These are phyloP conservation scores for Symbiodinium pilosum DNA, from an alignment of 73 alveolate genomes.

Conservation along the genomic window DNA sequence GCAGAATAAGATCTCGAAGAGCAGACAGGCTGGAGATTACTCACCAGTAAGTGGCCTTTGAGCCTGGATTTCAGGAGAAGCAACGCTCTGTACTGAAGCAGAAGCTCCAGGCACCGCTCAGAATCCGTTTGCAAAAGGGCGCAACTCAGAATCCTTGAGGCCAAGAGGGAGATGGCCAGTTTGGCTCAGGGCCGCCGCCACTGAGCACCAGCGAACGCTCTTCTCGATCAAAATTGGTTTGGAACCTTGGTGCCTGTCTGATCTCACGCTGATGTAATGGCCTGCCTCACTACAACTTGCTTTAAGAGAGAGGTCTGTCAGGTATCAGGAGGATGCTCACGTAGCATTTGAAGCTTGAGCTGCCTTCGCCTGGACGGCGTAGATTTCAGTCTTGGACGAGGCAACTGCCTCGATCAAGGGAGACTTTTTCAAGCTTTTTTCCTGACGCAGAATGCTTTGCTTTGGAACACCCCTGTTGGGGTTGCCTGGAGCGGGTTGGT, in stretches of 20 bases:
- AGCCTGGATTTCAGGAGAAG: neutral
- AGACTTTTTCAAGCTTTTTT: neutral
- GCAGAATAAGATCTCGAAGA: slow-evolving; percentile 6
- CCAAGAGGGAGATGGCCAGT: slow-evolving; percentile 18
- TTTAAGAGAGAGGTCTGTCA: no score
- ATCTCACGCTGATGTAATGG: neutral
- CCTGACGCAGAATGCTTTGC: neutral
- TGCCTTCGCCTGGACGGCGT: no score
- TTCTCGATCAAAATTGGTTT: neutral
- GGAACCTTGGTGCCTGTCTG: neutral
- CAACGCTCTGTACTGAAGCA: neutral
- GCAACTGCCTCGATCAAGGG: neutral
- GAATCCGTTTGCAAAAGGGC: neutral
- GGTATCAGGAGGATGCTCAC: no score
- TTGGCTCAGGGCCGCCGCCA: slow-evolving; percentile 14
- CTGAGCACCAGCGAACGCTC: neutral
- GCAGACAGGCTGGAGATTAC: neutral
- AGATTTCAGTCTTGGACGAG: neutral
- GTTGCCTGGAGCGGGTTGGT: no score
- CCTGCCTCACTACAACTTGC: neutral
- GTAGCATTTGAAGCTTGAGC: neutral
- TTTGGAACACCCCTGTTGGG: no score
- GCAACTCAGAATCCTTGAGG: neutral
- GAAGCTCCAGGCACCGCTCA: neutral
- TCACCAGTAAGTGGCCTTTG: neutral